Base-by-base conservation (phyloP, 768 basidiomycete species). In the Cystofilobasidium ferigula region DNA sequence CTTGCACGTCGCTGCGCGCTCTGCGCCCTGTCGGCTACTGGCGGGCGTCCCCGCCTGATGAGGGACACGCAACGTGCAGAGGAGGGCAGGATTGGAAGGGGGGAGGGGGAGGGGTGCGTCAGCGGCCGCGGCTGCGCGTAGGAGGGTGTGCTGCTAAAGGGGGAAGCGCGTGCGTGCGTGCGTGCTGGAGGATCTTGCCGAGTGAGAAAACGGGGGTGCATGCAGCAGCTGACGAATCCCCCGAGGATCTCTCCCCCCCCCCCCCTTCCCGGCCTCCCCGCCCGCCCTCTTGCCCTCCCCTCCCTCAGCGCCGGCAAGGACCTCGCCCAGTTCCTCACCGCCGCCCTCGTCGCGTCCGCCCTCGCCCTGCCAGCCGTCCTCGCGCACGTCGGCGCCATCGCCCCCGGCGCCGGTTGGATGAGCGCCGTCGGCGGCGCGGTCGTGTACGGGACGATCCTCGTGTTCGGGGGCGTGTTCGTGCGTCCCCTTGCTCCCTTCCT, bases 261-360 rank as follows among this genome's bases (percentile, higher is more conserved):
- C 43, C 28, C 34, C 28, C 53, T 61, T 48, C 45, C 28, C 12
- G 36, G 51, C 22, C 28, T 9, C 5, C 34, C 12, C 26, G 26
- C 57, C 18, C 16, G 57, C 30, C 38, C 20, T 40, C 18, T 32
- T 35, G 30, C 9, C 34, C 16, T 58, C n/a, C 22, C n/a, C 10
- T 36, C 10, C 22, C 45, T 20, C 47, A 73, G 73, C 38, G 74
- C 76, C 1, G 76, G 77, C 66, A 76, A 89, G 56, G 95, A 98
- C 78, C 82, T 98, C 40, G 95, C 94, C 38, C 87, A 90, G 54
- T 99, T 98, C 80, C 82, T 97, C 64, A 98, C 95, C 18, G 82
- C 89, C 47, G 81, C 85, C 69, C 81, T 95, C 70, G 91, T 98
- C 67, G 85, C 95, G 13, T 88, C 91, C 38, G 95, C 95, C 40